These are phyloP conservation scores for Daldinia decipiens DNA, from an alignment of 495 filamentous ascomycete genomes.

Conservation along the genomic window DNA sequence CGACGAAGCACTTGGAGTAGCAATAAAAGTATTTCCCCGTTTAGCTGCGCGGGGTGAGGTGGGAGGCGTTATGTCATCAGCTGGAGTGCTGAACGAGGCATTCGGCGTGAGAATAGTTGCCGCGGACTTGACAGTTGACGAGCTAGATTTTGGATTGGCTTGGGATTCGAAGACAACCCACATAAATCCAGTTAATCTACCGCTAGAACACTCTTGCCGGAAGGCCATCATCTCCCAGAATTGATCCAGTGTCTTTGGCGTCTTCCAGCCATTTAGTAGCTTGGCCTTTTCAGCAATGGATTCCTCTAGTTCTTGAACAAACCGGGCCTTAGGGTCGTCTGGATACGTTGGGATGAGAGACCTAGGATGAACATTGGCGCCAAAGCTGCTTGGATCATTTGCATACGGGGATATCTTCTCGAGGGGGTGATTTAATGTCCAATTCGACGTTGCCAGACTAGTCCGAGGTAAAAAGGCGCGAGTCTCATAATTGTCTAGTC, in stretches of 20 bases:
- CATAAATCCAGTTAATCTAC: constrained; percentile 89
- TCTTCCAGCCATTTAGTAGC: constrained; percentile 73
- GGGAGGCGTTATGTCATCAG: constrained; percentile 29
- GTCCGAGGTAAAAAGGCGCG: constrained; percentile 65
- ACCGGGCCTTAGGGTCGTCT: constrained; percentile 95
- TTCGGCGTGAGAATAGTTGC: constrained; percentile 31
- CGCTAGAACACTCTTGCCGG: constrained; percentile 93
- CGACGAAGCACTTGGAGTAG: constrained; percentile 16
- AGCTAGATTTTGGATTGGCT: not conserved
- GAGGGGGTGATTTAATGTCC: constrained; percentile 66
- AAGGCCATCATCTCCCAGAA: constrained; percentile 99
- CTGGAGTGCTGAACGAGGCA: constrained; percentile 43
- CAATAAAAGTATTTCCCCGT: constrained; percentile 1
- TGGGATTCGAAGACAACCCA: constrained; percentile 83
- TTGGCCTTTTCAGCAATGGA: constrained; percentile 67
- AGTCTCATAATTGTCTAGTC: constrained; percentile 81
- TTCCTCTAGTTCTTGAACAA: constrained; percentile 87
- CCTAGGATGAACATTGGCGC: constrained; percentile 70
- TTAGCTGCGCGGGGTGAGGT: constrained; percentile 27
- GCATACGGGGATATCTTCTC: constrained; percentile 70
- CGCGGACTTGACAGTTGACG: constrained; percentile 9
- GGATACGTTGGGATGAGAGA: constrained; percentile 91
- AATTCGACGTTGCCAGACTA: constrained; percentile 55
- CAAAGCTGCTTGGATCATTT: constrained; percentile 62
- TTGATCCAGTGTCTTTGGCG: constrained; percentile 80